Percentiles rank a stretch among this genome's conserved stretches.
phyloP scores from a whole-genome alignment of 805 yeast species.

The Yarrowia sp. region DNA sequence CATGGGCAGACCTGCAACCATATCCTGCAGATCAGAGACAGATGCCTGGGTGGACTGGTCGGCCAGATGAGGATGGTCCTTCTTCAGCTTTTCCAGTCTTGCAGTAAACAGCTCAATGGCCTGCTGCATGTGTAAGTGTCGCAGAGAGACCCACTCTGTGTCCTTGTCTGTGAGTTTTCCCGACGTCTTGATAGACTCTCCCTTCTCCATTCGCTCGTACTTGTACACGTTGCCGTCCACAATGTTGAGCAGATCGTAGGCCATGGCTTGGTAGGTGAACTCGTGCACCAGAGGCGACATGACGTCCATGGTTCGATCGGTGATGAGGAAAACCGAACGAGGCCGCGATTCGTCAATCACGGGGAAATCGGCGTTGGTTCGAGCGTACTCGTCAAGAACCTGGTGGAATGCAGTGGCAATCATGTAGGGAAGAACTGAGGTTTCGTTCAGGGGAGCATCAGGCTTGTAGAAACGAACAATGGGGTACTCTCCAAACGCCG shows the following conservation, averaged over 20 bases:
- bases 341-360: constrained; percentile 57
- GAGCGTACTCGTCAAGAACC: constrained; percentile 75
- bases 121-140: constrained; percentile 78
- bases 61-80: constrained; percentile 76
- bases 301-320: constrained; percentile 85
- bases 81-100: constrained; percentile 67
- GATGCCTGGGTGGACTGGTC: constrained; percentile 69
- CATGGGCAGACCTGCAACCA: constrained; percentile 57
- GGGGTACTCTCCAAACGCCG: constrained; percentile 87
- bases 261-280: constrained; percentile 90
- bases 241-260: constrained; percentile 70
- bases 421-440: constrained; percentile 67
- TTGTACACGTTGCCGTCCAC: constrained; percentile 58
- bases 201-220: constrained; percentile 54
- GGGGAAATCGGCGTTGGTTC: constrained; percentile 68
- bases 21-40: constrained; percentile 74
- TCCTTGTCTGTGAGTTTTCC: constrained; percentile 67
- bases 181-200: constrained; percentile 49
- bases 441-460: constrained; percentile 48
- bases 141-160: constrained; percentile 71
- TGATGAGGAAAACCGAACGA: constrained; percentile 73
- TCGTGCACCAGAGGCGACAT: constrained; percentile 87
- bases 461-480: constrained; percentile 75
- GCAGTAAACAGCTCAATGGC: constrained; percentile 67
- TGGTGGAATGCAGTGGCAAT: constrained; percentile 76